Base-by-base conservation (phyloP, 2,329 filamentous ascomycete genomes). In the Ceratocystis smalleyi region DNA sequence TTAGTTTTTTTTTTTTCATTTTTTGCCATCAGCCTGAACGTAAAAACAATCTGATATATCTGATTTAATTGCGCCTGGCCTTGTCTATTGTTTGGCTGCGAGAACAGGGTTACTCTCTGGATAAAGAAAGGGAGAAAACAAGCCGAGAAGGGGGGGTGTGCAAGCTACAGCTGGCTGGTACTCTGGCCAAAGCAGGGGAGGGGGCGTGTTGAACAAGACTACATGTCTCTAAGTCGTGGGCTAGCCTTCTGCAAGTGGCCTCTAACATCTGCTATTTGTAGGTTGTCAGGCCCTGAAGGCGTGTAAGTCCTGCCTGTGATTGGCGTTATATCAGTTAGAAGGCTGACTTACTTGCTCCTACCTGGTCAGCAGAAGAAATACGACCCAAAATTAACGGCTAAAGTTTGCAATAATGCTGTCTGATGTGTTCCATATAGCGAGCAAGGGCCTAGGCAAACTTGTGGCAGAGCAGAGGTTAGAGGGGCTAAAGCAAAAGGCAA, bases 21-120 rank as follows among this genome's bases (percentile, higher is more conserved):
- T 19, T 57, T 57, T 35, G 54, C 54, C 27, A 15, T 57, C 54
- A 57, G 54, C 54, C 54, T 35, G 27, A 57, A 57, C 54, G 10
- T 30, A 57, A 57, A 30, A 30, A 57, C 54, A 57, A 35, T 57
- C 54, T 57, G 54, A 57, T 57, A 57, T 57, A 57, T 57, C 54
- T 57, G 54, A 57, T 57, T 57, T 30, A 30, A 35, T 10, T 57
- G 8, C 10, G 47, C 22, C 47, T 51, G 24, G 47, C 5, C 47
- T 57, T 15, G 35, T 40, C 27, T 57, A n/a, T 57, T 57, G 54
- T 19, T n/a, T n/a, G 22, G 47, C 19, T 40, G 35, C 3, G 10
- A 40, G 35, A 40, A 3, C 10, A 57, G 10, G 54, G 54, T 57
- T 35, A 57, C 17, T 27, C 32, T 19, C 54, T 17, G 30, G 15